phyloP scores from a whole-genome alignment of 192 early-diverging fungal genomes.

The Backusella westeae region DNA sequence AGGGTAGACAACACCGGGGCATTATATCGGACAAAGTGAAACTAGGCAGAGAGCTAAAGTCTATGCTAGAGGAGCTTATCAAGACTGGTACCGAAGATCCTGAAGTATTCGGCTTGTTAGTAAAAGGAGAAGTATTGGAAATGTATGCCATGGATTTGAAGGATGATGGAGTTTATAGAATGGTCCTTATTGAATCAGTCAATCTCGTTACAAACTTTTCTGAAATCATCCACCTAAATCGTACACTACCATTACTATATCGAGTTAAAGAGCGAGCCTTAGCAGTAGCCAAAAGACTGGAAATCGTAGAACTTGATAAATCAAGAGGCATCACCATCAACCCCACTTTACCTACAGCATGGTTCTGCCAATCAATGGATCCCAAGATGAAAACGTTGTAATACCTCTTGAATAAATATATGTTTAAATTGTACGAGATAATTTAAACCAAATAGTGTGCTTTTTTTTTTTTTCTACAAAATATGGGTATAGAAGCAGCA shows the following conservation, averaged over 20 bases:
- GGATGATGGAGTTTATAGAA: neutral
- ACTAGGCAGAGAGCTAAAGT: neutral
- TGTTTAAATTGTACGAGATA: too few relatives aligned
- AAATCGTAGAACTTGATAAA: too few relatives aligned
- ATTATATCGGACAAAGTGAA: neutral
- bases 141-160: neutral
- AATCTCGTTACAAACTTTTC: neutral
- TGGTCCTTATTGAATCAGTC: neutral
- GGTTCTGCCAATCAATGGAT: too few relatives aligned
- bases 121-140: neutral
- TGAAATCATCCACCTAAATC: neutral
- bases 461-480: too few relatives aligned
- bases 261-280: neutral
- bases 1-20: neutral
- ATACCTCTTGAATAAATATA: neutral
- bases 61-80: neutral
- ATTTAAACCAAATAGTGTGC: too few relatives aligned
- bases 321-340: too few relatives aligned
- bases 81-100: neutral
- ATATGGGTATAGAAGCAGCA: too few relatives aligned
- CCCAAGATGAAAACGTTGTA: neutral
- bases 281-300: neutral
- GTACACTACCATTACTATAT: neutral
- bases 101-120: neutral
- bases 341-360: too few relatives aligned